Evolutionary conservation across 2,329 filamentous ascomycete genomes (phyloP).

Genomic region (Pestalotiopsis sp.): DNA sequence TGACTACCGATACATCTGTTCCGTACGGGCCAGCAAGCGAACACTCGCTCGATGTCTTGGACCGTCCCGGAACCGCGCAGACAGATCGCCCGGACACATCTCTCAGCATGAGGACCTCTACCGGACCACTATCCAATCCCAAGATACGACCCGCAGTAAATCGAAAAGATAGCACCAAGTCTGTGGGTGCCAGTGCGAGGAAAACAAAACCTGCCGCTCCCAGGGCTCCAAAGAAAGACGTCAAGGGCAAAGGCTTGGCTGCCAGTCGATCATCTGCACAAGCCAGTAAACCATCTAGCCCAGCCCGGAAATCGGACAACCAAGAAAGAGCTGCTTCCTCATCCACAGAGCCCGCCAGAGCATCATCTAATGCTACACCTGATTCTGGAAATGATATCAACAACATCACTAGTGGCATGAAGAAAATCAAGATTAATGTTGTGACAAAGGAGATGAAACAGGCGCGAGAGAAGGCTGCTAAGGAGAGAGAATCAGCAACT

Average conservation of each 20-base stretch:
- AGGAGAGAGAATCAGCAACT: conserved; percentile 18
- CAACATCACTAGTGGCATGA: conserved; percentile 59
- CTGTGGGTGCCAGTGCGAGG: conserved; percentile 36
- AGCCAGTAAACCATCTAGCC: conserved; percentile 1
- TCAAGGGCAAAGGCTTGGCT: conserved; percentile 13
- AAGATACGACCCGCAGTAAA: conserved; percentile 58
- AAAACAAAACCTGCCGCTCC: conserved; percentile 31
- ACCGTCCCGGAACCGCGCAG: conserved; percentile 28
- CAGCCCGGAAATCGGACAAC: background rate
- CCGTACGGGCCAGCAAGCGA: background rate
- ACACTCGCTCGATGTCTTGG: background rate
- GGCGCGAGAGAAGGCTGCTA: conserved; percentile 44
- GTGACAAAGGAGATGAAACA: conserved; percentile 62
- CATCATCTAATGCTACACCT: conserved; percentile 5
- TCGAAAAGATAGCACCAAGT: conserved; percentile 42
- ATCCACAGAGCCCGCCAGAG: conserved; percentile 2
- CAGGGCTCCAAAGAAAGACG: conserved; percentile 14
- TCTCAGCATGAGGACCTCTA: conserved; percentile 43
- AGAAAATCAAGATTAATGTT: conserved; percentile 65
- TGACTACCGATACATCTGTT: conserved; percentile 22
- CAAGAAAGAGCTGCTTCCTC: background rate
- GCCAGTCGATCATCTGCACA: conserved; percentile 5
- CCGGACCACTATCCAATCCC: conserved; percentile 50
- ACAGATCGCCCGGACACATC: conserved; percentile 44
- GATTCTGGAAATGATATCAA: conserved; percentile 49